A percentile compares a stretch with the other conserved stretches of the same genome.
Conservation (phyloP, 345 rosid species). For the Ceriops tagal region DNA sequence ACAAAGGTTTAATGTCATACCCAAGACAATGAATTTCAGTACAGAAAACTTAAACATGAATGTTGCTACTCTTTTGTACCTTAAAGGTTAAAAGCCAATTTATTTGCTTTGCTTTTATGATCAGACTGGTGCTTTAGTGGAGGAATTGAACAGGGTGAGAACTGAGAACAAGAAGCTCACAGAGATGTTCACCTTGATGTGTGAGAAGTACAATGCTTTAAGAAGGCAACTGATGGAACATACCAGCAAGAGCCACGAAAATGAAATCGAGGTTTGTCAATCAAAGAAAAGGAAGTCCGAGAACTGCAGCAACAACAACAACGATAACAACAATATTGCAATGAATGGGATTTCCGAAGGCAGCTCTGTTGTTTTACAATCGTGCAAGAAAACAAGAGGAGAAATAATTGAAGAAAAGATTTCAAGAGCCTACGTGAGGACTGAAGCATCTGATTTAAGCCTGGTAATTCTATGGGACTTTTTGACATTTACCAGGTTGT, state of each 20-base stretch:
- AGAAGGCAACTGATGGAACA: conserved; percentile 55
- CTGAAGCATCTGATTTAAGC: conserved; percentile 66
- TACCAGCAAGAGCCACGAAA: conserved; percentile 43
- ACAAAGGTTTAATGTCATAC: too few relatives aligned
- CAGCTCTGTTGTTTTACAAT: conserved; percentile 80
- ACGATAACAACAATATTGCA: conserved; percentile 20
- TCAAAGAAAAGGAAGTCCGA: conserved; percentile 78
- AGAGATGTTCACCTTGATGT: conserved; percentile 64
- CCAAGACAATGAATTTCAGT: too few relatives aligned
- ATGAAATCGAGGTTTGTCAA: conserved; percentile 42
- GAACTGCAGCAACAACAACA: conserved; percentile 30
- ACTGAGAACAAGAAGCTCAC: conserved; percentile 87
- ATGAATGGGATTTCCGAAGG: conserved; percentile 62
- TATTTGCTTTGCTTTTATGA: neutral
- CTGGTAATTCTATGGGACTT: conserved; percentile 48
- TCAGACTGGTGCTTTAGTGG: conserved; percentile 54
- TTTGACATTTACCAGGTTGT: neutral
- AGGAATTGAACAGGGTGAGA: conserved; percentile 73
- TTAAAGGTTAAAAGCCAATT: neutral
- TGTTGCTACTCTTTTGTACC: too few relatives aligned
- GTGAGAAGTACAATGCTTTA: conserved; percentile 70
- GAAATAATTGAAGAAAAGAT: conserved; percentile 68
- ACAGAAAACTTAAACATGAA: too few relatives aligned
- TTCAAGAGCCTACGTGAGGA: conserved; percentile 54
- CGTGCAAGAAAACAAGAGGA: conserved; percentile 66